A percentile compares a stretch with the other conserved stretches of the same genome.
Evolutionary conservation across 345 rosid genomes (phyloP).

Genomic region (Isatis tinctoria): DNA sequence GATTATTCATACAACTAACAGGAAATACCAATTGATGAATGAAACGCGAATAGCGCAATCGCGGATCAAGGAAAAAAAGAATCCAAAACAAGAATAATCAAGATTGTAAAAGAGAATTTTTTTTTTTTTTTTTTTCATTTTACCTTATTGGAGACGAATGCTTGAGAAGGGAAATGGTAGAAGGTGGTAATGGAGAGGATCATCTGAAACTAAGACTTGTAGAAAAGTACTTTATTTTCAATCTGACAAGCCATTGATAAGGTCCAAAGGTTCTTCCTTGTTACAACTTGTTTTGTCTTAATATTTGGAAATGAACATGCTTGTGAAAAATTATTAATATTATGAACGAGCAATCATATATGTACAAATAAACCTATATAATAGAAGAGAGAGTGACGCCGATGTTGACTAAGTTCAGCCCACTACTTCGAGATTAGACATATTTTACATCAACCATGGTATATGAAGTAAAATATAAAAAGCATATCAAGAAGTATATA

Average conservation of each 20-base stretch:
- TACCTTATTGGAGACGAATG: neutral
- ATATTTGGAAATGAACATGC: neutral
- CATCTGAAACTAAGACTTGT: slow-evolving; percentile 19
- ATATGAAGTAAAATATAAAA: neutral
- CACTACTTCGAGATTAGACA: neutral
- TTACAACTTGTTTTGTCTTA: slow-evolving; percentile 7
- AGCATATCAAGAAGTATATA: neutral
- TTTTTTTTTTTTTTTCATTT: too few relatives aligned
- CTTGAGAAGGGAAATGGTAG: neutral
- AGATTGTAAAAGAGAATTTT: too few relatives aligned
- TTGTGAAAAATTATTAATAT: neutral
- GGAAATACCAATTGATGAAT: neutral
- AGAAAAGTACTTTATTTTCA: slow-evolving; percentile 7
- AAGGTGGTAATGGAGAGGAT: slow-evolving; percentile 13
- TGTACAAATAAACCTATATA: neutral
- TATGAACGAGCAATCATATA: neutral
- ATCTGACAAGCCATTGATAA: slow-evolving; percentile 26
- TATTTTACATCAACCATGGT: neutral
- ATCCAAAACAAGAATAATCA: too few relatives aligned
- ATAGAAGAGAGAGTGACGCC: slow-evolving; percentile 1
- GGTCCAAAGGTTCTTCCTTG: neutral
- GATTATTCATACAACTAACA: neutral
- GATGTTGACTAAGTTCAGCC: slow-evolving; percentile 11
- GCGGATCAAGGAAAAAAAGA: too few relatives aligned
- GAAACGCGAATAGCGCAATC: too few relatives aligned